Conservation (phyloP, 345 rosid species). For the Euphorbia lathyris region DNA sequence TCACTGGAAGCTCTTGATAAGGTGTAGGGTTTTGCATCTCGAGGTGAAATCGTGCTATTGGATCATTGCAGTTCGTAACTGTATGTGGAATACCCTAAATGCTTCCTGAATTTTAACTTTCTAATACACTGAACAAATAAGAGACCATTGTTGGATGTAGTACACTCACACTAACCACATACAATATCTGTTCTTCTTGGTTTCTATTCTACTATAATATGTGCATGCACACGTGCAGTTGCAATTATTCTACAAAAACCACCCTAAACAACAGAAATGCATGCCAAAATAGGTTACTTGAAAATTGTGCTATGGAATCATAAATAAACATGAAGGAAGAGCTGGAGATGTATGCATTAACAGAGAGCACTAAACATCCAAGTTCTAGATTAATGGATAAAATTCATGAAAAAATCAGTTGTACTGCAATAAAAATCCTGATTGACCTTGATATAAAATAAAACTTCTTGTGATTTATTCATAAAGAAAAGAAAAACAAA, state of each 20-base stretch:
- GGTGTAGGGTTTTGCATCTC: not conserved
- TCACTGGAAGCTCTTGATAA: not conserved
- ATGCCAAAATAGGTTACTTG: not conserved
- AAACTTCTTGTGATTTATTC: not conserved
- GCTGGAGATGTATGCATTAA: not conserved
- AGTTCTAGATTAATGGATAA: not conserved
- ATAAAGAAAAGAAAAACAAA: slow-evolving; percentile 1
- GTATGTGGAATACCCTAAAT: not conserved
- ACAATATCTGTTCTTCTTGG: not conserved
- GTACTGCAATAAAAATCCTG: not conserved
- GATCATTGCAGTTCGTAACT: not conserved
- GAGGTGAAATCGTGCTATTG: not conserved
- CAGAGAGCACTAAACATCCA: not conserved
- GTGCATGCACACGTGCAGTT: too few relatives aligned
- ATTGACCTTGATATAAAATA: not conserved
- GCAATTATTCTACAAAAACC: not conserved
- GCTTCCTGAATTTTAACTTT: not conserved
- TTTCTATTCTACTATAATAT: not conserved
- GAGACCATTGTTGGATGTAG: not conserved
- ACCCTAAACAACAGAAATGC: not conserved
- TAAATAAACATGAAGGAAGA: not conserved
- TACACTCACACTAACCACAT: not conserved
- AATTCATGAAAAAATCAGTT: not conserved
- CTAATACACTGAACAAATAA: not conserved
- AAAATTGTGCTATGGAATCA: not conserved